Evolutionary conservation across 306 rosid genomes (phyloP), one percentile per base, ranked within the genome.

Genomic region (Quillaja saponaria): DNA sequence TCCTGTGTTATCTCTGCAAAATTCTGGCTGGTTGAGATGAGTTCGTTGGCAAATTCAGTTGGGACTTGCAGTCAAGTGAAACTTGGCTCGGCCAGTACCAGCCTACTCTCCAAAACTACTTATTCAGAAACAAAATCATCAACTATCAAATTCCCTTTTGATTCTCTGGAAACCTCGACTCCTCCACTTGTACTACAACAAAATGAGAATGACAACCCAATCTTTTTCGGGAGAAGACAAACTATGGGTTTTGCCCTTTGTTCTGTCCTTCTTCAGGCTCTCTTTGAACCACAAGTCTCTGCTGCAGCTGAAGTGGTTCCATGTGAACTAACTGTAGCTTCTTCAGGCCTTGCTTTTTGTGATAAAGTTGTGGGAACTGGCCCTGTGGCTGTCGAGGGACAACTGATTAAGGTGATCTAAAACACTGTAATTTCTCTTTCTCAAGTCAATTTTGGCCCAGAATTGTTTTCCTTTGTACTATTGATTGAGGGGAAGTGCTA

Each of bases 331-430:
- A 76, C 79, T 10, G 76, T 74, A 1, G 88, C 95, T 71, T 80
- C 92, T 31, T 88, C 96, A 2, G 96, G 97, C 31, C 95, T 91
- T 15, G 91, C 88, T 12, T 91, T 75, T 76, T 88, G 97, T 64
- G 97, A 91, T 59, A 80, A 75, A 77, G 56, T 82, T 54, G 84
- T 86, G 0, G 97, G 97, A 28, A 8, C 44, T 11, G 97, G 96
- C 60, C 62, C 96, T 55, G 84, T 80, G 72, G 92, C 91, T 39
- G 72, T 49, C 40, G 73, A 86, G 79, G 97, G 97, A 18, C 95
- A 91, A 56, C 80, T 91, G 47, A 86, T 91, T 64, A 91, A 88
- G 96, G 97, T 90, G 37, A 38, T 4, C 3, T 18, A 6, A 14
- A 18, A 64, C 28, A 28, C 13, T 8, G 6, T 40, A n/a, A 12